Conservation (phyloP, 257 asterid species). For the Solanum etuberosum region DNA sequence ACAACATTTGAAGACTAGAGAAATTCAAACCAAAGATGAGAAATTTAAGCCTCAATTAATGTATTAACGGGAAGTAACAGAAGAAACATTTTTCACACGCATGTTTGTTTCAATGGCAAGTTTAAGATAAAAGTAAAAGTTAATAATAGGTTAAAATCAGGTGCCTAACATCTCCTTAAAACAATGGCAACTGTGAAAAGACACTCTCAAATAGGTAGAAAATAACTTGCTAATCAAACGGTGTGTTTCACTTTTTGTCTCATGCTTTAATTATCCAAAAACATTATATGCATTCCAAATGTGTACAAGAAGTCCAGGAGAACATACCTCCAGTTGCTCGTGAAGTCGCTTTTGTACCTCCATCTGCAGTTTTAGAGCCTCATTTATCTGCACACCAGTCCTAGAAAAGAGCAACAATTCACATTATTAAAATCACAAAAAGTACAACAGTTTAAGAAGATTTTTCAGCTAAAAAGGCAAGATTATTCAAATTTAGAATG, state of each 20-base stretch:
- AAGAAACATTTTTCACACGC: background rate
- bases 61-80: background rate
- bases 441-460: background rate
- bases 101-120: background rate
- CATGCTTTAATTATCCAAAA: background rate
- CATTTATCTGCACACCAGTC: slow-evolving; percentile 89
- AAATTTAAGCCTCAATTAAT: background rate
- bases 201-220: background rate
- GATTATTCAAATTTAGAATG: background rate
- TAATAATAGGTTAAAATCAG: background rate
- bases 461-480: background rate
- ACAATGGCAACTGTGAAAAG: background rate
- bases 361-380: slow-evolving; percentile 98
- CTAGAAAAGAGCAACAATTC: slow-evolving; percentile 1
- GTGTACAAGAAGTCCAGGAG: background rate
- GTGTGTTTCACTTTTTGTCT: background rate
- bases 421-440: background rate
- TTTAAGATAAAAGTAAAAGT: background rate
- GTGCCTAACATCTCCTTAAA: background rate
- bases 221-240: background rate
- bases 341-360: slow-evolving; percentile 98
- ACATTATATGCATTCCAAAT: background rate
- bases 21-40: background rate
- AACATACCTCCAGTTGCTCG: slow-evolving; percentile 87
- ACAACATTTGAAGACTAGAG: background rate